phyloP scores from a whole-genome alignment of 352 stramenopile species.

The Phytophthora pini region DNA sequence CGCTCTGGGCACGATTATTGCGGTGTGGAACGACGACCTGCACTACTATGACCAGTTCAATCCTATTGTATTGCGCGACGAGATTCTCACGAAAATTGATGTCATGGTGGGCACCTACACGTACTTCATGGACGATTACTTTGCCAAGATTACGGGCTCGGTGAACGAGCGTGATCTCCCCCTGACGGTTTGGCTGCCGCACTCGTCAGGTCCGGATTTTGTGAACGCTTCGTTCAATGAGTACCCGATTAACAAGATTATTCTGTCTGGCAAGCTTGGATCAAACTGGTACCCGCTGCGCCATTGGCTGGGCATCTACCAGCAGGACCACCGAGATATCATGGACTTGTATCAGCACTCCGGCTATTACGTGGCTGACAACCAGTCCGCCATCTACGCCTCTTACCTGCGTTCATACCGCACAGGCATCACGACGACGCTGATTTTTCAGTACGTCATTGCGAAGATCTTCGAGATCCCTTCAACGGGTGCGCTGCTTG shows the following conservation, averaged over 20 bases:
- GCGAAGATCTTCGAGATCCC: constrained; percentile 87
- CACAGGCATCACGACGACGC: constrained; percentile 73
- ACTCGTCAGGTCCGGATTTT: constrained; percentile 72
- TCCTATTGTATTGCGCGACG: constrained; percentile 58
- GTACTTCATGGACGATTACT: constrained; percentile 85
- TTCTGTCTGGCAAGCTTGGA: constrained; percentile 64
- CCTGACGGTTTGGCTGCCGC: constrained; percentile 70
- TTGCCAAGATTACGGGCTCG: constrained; percentile 52
- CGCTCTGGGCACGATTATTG: constrained; percentile 66
- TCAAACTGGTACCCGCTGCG: constrained; percentile 70
- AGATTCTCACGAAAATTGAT: constrained; percentile 70
- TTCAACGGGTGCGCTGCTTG: constrained; percentile 65
- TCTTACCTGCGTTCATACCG: constrained; percentile 77
- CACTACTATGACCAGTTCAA: constrained; percentile 86
- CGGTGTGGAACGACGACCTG: constrained; percentile 83
- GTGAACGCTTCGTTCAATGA: constrained; percentile 66
- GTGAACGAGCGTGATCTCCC: constrained; percentile 70
- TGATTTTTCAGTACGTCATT: constrained; percentile 81
- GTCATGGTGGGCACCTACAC: constrained; percentile 77
- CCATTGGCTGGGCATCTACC: constrained; percentile 69
- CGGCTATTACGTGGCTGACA: constrained; percentile 57
- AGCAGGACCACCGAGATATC: constrained; percentile 46
- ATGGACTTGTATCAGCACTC: constrained; percentile 76
- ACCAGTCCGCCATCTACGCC: constrained; percentile 70
- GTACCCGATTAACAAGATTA: constrained; percentile 77